Conservation (phyloP, 192 early-diverging fungal genomes). For the Gonapodya prolifera region DNA sequence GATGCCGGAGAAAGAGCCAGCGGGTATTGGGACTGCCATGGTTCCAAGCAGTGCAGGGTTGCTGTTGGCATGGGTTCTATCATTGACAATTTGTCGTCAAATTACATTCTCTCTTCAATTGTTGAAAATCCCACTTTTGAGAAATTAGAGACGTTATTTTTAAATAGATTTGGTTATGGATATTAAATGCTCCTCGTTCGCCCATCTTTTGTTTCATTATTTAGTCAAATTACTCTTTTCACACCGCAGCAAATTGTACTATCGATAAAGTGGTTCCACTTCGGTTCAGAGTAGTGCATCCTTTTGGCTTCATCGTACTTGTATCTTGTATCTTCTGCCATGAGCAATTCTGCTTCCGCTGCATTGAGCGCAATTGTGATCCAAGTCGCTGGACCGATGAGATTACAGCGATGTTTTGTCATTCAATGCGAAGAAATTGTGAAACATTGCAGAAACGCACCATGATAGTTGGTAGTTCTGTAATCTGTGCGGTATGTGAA, state of each 20-base stretch:
- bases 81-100: too few species aligned
- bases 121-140: too few species aligned
- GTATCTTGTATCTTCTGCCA: background rate
- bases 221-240: background rate
- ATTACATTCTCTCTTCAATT: too few species aligned
- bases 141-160: too few species aligned
- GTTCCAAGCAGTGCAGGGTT: too few species aligned
- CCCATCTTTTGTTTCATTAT: too few species aligned
- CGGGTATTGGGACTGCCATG: too few species aligned
- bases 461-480: background rate
- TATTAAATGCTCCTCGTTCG: too few species aligned
- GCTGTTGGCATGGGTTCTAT: too few species aligned
- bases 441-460: background rate
- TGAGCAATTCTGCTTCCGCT: background rate
- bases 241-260: background rate
- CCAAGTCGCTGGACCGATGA: background rate
- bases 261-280: background rate
- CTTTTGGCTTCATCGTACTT: background rate
- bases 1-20: too few species aligned
- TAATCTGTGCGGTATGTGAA: background rate
- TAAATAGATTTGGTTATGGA: too few species aligned
- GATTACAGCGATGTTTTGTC: background rate
- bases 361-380: background rate
- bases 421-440: background rate
- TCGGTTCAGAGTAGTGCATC: background rate